These are phyloP conservation scores for Gossypium australe DNA, from an alignment of 345 rosid genomes.

Conservation along the genomic window DNA sequence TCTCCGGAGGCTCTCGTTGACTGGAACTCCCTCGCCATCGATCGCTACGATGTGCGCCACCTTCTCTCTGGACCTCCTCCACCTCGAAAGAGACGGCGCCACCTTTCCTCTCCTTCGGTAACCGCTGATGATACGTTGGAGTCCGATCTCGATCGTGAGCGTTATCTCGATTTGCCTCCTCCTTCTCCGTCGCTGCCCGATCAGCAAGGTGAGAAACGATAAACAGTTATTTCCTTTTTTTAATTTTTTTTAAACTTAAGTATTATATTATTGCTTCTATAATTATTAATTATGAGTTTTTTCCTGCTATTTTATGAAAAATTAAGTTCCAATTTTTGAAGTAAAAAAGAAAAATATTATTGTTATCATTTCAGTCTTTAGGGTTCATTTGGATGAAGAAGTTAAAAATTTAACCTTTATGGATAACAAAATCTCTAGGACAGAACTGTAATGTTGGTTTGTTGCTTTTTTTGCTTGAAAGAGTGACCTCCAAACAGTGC, in stretches of 20 bases:
- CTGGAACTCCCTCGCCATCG: slow-evolving; percentile 86
- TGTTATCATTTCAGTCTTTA: not conserved
- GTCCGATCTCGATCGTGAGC: slow-evolving; percentile 67
- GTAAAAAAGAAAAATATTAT: too few species aligned
- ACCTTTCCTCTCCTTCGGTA: slow-evolving; percentile 17
- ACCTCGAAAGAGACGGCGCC: slow-evolving; percentile 53
- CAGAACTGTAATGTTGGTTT: not conserved
- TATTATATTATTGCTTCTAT: not conserved
- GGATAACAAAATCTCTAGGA: not conserved
- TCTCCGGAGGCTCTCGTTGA: slow-evolving; percentile 78
- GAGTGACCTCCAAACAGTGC: not conserved
- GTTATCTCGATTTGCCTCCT: slow-evolving; percentile 61
- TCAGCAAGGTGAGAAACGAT: slow-evolving; percentile 39
- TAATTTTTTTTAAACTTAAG: not conserved
- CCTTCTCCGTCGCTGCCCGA: slow-evolving; percentile 31
- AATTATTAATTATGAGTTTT: not conserved
- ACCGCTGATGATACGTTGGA: slow-evolving; percentile 36
- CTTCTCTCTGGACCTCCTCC: slow-evolving; percentile 85
- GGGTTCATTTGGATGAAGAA: not conserved
- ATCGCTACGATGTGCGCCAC: slow-evolving; percentile 97
- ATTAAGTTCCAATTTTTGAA: not conserved
- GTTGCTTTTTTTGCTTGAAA: slow-evolving; percentile 1
- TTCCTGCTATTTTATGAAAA: not conserved
- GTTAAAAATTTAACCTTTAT: not conserved
- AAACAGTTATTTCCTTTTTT: not conserved